Evolutionary conservation across 371 early-diverging fungal species (phyloP), one percentile per base, ranked within the genome.

Genomic region (Nematocida ausubeli): DNA sequence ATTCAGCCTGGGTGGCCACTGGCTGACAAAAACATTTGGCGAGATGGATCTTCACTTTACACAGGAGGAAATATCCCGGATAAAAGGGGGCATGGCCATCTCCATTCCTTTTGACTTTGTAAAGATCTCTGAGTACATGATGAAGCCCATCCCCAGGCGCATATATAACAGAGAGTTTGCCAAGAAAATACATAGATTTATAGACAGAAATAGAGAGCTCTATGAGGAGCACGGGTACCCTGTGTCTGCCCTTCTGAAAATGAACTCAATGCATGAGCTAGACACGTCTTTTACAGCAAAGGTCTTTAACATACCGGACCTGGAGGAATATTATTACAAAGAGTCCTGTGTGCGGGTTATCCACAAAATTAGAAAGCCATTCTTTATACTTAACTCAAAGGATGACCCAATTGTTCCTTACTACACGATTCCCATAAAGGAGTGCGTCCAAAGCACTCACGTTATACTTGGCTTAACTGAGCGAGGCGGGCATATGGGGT

Each of bases 401-500:
- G 95, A 95, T 84, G 97, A 96, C 83, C 95, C 95, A 4, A 89
- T 96, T 71, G 89, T 91, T 3, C 87, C 88, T 0, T 73, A 69
- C 4, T 85, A 88, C 54, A 86, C 89, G n/a, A 90, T 93, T 22
- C 93, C 94, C 2, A 87, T 85, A 34, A 88, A 90, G 47, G 90
- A 90, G 81, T 87, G 88, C 71, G 80, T 82, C 66, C 81, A 85
- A 24, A 96, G 95, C 81, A 92, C 92, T 19, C 87, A 90, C 83
- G 88, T 92, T 39, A 62, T 94, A 2, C 82, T 96, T n/a, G 93
- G 92, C 0, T 89, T 91, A 7, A 92, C 93, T 0, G 82, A 86
- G 24, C 84, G 87, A 42, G 97, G 97, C 60, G 97, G 95, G 4
- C 97, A 95, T 83, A 86, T 95, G 55, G 97, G 95, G 3, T 95